Base-by-base conservation (phyloP, 2,329 filamentous ascomycete genomes). In the Orbilia brochopaga region DNA sequence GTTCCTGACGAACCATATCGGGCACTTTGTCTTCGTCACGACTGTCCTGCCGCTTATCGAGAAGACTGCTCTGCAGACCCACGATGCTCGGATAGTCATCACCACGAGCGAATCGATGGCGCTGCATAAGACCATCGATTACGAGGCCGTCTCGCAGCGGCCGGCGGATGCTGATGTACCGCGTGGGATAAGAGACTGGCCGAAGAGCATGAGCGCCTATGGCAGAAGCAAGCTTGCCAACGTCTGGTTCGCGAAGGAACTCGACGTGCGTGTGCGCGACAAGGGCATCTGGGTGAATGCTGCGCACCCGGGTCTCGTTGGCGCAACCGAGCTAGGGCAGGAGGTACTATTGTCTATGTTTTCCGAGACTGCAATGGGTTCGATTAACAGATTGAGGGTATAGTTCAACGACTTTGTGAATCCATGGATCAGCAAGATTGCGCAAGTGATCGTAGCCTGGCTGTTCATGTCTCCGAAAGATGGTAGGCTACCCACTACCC, bases 231-330 rank as follows among this genome's bases (percentile, higher is more conserved):
- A 85, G 74, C 76, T 84, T 1, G 83, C 83, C 0, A 81, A 83
- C 69, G 74, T 83, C 2, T 77, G 83, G 1, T 82, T 80, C 74
- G 78, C 80, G 1, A 75, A 76, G 7, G 79, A 81, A 55, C 75
- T 84, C 2, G 79, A 75, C 51, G 90, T 17, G 85, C 85, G 3
- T 88, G 90, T n/a, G 89, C 90, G 1, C 84, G 84, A 15, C 78
- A 81, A 62, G 30, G 72, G 72, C 52, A 76, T 83, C 51, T 79
- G 79, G 76, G 75, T 74, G 53, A 75, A 75, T 65, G 66, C 61
- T 21, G 57, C 60, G 19, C 72, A 76, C 58, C 75, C 75, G 17
- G 75, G 75, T 52, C 64, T 59, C 55, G 63, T 61, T n/a, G 46
- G 44, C 32, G 54, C 27, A 44, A 64, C 59, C 13, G 65, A 66